Evolutionary conservation across 257 asterid species (phyloP), one percentile per base, ranked within the genome.

Genomic region (Avicennia marina): DNA sequence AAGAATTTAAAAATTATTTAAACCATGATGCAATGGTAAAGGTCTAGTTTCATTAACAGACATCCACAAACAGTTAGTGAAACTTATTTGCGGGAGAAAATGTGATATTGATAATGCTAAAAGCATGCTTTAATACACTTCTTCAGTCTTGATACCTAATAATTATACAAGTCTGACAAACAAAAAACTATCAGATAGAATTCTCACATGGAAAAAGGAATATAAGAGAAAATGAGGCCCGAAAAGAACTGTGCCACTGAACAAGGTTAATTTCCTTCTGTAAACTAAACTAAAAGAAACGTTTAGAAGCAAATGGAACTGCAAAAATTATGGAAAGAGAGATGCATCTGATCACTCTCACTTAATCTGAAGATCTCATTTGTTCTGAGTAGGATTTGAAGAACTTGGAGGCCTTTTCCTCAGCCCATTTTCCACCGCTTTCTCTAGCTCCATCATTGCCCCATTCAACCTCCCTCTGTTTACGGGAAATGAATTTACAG

Each of bases 301-400:
- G 56, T 20, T 10, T 18, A 19, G 21, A 24, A n/a, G n/a, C n/a
- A n/a, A n/a, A n/a, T n/a, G n/a, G 38, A 49, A 41, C 44, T 56
- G 46, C 49, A 54, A 56, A 62, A 69, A 46, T 40, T 46, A 24
- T 49, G 38, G 46, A 38, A 38, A n/a, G 56, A 52, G 63, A 44
- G 16, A 11, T 43, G 26, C 22, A 44, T 60, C 15, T 60, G 36
- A 46, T 56, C 65, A 21, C 39, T 36, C 38, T 43, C 38, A 25
- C 44, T 41, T 36, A 44, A 21, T 60, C 10, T 54, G 31, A 31
- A 67, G 55, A 29, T 10, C 18, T 47, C 50, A 58, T 64, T 40
- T 50, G 29, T 70, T 70, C 59, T 70, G 75, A 44, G 54, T 58
- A 12, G 75, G 75, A 58, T 64, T 70, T 44, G 75, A 64, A 26